Percentiles rank a stretch among this genome's conserved stretches.
phyloP scores from a whole-genome alignment of 2,329 filamentous ascomycete genomes.

The Hypoxylon sp. region DNA sequence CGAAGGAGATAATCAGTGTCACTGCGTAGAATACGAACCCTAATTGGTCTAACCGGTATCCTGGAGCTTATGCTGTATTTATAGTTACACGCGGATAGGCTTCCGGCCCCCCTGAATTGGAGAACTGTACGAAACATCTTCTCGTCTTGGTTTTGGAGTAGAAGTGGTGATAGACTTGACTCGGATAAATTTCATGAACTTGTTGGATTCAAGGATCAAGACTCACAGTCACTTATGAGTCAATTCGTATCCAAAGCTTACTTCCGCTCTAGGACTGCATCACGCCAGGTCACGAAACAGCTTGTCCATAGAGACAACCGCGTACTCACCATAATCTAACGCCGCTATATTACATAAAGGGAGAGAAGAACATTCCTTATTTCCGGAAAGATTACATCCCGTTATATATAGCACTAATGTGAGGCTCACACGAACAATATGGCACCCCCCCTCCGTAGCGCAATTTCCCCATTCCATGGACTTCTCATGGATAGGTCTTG shows the following conservation, averaged over 20 bases:
- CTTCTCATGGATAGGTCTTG: neutral
- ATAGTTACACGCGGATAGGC: neutral
- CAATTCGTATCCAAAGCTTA: neutral
- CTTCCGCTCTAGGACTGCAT: neutral
- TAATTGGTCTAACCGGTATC: neutral
- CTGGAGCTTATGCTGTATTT: neutral
- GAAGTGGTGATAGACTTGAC: no score
- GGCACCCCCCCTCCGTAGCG: neutral
- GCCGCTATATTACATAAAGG: neutral
- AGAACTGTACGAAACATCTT: neutral
- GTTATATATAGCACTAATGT: neutral
- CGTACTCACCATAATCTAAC: no score
- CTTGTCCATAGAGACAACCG: neutral
- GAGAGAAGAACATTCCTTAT: neutral
- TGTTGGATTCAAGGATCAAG: neutral
- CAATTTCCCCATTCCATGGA: neutral
- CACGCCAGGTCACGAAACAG: neutral
- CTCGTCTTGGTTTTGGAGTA: neutral
- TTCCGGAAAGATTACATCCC: neutral
- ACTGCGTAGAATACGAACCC: neutral
- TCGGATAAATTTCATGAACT: neutral
- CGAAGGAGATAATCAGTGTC: constrained; percentile 2
- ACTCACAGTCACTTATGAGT: neutral
- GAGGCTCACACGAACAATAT: neutral
- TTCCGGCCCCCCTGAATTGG: constrained; percentile 2